Evolutionary conservation across 164 flowering plant species (phyloP), one percentile per base, ranked within the genome.

Genomic region (Santalum album): DNA sequence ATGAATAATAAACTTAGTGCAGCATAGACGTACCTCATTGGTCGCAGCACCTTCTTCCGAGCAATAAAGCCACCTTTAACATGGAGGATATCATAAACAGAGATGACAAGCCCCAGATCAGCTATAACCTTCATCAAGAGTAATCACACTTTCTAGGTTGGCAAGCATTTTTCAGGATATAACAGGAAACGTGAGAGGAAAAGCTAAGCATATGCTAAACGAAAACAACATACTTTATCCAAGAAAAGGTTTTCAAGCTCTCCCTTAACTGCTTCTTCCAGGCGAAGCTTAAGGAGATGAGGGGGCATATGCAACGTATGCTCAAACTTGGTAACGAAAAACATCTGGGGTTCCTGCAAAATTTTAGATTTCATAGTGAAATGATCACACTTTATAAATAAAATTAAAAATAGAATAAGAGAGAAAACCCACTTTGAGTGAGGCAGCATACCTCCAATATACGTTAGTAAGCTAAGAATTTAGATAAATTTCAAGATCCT

Each of bases 31-130:
- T 29, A 84, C 95, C 62, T 73, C 69, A 56, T 83, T 81, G 38
- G 90, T 87, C 0, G 95, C 66, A 66, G 85, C 80, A 29, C 95
- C 97, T 48, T 81, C 84, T n/a, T 80, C 77, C 2, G 87, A 61
- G 59, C 69, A 25, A 90, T 63, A 66, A 77, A 75, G 27, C 95
- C 95, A 9, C 90, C 94, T 16, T 77, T 62, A 32, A 85, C 70
- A 6, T 72, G 58, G 34, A 49, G 52, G 49, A 86, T 74, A 62
- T 82, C 92, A 49, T 83, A 81, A 1, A 90, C 65, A 6, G 90
- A 82, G 24, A 86, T 46, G 58, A 86, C 81, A 21, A 87, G 83
- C 25, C 95, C 95, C 57, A 79, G 63, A 15, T 83, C 74, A 6
- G 82, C 58, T 53, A 90, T 73, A 38, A 87, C 90, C 91, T 86